Evolutionary conservation across 805 yeast genomes (phyloP).

Genomic region (Kuraishia molischiana): DNA sequence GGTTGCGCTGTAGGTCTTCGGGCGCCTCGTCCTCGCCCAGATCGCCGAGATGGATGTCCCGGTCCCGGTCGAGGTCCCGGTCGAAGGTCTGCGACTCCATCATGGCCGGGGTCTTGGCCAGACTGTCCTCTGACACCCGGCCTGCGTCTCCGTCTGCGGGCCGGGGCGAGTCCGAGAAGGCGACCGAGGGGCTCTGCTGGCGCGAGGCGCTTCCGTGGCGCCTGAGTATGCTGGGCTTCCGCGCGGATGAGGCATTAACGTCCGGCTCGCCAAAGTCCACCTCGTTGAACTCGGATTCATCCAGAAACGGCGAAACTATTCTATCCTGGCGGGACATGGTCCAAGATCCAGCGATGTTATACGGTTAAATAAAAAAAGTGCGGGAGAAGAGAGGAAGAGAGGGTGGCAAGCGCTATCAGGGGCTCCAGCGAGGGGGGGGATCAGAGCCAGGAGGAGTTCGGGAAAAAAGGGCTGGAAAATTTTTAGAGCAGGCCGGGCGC

Average conservation of each 20-base stretch:
- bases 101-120: constrained; percentile 1
- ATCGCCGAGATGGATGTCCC: not conserved
- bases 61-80: not conserved
- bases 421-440: no score
- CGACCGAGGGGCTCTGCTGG: not conserved
- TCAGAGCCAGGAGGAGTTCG: no score
- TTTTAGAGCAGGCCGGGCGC: no score
- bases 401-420: no score
- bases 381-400: no score
- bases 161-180: not conserved
- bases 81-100: not conserved
- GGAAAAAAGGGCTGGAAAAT: no score
- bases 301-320: constrained; percentile 2
- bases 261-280: not conserved
- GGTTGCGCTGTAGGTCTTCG: constrained; percentile 21
- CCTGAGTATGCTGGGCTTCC: constrained; percentile 1
- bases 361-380: no score
- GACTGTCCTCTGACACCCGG: constrained; percentile 1
- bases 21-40: constrained; percentile 14
- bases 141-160: not conserved
- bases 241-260: not conserved
- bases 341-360: no score
- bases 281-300: constrained; percentile 2
- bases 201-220: not conserved
- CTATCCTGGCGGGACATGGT: not conserved